phyloP scores from a whole-genome alignment of 108 stramenopile genomes.

The Skeletonema costatum region DNA sequence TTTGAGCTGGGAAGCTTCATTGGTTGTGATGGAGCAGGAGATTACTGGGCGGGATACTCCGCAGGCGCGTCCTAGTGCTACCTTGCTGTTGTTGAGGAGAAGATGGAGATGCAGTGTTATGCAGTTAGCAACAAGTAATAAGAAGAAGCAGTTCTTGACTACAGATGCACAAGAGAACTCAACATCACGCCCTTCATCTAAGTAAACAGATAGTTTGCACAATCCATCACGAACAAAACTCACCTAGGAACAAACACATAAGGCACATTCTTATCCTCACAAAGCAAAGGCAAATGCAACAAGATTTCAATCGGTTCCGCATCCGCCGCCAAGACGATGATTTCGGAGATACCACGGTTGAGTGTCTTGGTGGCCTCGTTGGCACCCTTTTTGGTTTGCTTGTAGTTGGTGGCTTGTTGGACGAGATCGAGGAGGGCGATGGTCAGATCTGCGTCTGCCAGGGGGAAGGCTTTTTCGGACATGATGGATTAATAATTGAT shows the following conservation, averaged over 20 bases:
- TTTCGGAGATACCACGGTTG: conserved; percentile 98
- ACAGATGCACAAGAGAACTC: not conserved
- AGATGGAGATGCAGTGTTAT: not conserved
- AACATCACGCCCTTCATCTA: not conserved
- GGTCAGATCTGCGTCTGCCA: conserved; percentile 98
- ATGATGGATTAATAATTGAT: conserved; percentile 35
- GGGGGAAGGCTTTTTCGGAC: conserved; percentile 96
- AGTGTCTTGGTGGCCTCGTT: conserved; percentile 99
- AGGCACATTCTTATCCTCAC: conserved; percentile 99
- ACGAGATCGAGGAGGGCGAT: conserved; percentile 97
- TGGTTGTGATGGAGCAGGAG: conserved; percentile 94
- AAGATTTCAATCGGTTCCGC: conserved; percentile 99
- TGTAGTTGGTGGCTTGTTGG: conserved; percentile 95
- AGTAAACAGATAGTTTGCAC: not conserved
- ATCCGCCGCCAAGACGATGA: conserved; percentile 99
- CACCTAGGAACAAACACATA: conserved; percentile 99
- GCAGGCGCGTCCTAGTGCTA: conserved; percentile 98
- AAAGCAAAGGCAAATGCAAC: conserved; percentile 97
- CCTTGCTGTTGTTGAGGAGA: conserved; percentile 70
- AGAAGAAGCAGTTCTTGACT: not conserved
- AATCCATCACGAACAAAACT: not conserved
- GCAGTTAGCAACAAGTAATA: not conserved
- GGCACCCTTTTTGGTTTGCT: conserved; percentile 98
- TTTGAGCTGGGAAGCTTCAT: conserved; percentile 98
- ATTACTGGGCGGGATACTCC: conserved; percentile 99